A percentile compares a stretch with the other conserved stretches of the same genome.
Evolutionary conservation across 2,329 filamentous ascomycete genomes (phyloP).

Genomic region (Mycosphaerella arachidis): DNA sequence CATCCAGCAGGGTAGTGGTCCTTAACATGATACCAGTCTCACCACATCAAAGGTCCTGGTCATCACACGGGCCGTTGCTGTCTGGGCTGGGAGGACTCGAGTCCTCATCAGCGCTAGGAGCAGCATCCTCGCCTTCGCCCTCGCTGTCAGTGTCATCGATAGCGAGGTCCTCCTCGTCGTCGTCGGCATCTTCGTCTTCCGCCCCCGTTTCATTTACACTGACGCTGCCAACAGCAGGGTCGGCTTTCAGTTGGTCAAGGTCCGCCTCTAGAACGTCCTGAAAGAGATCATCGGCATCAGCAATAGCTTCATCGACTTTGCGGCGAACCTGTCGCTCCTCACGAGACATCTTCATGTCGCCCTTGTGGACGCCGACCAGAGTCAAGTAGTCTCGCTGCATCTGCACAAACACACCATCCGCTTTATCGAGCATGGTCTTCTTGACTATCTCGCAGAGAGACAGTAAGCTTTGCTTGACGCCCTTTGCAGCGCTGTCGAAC

Average conservation of each 20-base stretch:
- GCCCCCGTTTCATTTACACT: conserved; percentile 8
- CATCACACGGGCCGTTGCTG: neutral
- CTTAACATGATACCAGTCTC: neutral
- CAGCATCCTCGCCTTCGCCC: neutral
- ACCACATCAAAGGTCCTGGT: neutral
- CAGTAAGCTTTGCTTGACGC: conserved; percentile 40
- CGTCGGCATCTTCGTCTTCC: neutral
- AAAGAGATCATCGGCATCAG: conserved; percentile 15
- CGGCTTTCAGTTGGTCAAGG: conserved; percentile 16
- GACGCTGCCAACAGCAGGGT: neutral
- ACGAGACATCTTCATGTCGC: conserved; percentile 14
- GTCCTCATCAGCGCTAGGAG: neutral
- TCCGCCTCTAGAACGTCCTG: conserved; percentile 14
- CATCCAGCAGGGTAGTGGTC: neutral
- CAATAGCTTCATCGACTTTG: conserved; percentile 20
- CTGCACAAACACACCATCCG: conserved; percentile 41
- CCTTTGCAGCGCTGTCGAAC: conserved; percentile 46
- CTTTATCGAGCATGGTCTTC: conserved; percentile 40
- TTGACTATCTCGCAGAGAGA: conserved; percentile 42
- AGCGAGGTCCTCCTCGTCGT: conserved; percentile 7
- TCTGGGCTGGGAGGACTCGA: neutral
- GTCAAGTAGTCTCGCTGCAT: conserved; percentile 38
- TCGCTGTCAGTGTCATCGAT: conserved; percentile 1
- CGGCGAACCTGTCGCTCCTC: conserved; percentile 20
- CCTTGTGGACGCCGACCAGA: conserved; percentile 28